A percentile compares a stretch with the other conserved stretches of the same genome.
Conservation (phyloP, 2,329 filamentous ascomycete species). For the Pseudocercospora musae region DNA sequence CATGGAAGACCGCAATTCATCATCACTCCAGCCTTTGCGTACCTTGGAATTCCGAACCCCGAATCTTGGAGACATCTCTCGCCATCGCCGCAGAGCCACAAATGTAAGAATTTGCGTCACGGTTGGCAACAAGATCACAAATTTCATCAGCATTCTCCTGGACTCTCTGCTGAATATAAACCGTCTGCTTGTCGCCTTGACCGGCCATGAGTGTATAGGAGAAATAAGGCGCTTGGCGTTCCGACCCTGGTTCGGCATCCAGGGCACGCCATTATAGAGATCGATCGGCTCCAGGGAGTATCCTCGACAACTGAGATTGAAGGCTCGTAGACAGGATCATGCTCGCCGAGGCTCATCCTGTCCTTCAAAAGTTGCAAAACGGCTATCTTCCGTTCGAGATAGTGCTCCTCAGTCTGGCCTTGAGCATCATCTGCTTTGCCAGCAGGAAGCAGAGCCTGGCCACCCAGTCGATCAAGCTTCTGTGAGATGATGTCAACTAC, state of each 20-base stretch:
- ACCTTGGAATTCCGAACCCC: conserved; percentile 13
- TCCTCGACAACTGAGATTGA: conserved; percentile 31
- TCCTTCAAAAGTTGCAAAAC: conserved; percentile 34
- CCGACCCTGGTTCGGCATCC: conserved; percentile 14
- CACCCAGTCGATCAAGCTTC: conserved; percentile 35
- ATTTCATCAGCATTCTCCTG: conserved; percentile 33
- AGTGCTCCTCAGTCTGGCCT: conserved; percentile 45
- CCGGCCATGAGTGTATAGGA: conserved; percentile 32
- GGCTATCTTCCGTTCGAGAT: conserved; percentile 42
- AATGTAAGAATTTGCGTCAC: conserved; percentile 42
- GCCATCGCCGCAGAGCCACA: conserved; percentile 44
- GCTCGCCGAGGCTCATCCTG: conserved; percentile 35
- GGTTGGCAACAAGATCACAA: conserved; percentile 31
- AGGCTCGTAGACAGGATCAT: conserved; percentile 36
- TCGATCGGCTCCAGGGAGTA: conserved; percentile 27
- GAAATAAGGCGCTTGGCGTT: conserved; percentile 32
- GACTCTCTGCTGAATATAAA: conserved; percentile 42
- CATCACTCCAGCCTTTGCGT: conserved; percentile 16
- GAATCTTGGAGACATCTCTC: conserved; percentile 41
- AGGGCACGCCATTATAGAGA: conserved; percentile 30
- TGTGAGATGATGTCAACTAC: conserved; percentile 39
- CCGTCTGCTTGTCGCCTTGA: conserved; percentile 31
- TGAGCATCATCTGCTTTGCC: conserved; percentile 42
- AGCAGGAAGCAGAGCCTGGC: conserved; percentile 32
- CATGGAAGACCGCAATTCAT: conserved; percentile 18